These are phyloP conservation scores for Parafenestella ontariensis DNA, from an alignment of 2,329 filamentous ascomycete genomes.

Conservation along the genomic window DNA sequence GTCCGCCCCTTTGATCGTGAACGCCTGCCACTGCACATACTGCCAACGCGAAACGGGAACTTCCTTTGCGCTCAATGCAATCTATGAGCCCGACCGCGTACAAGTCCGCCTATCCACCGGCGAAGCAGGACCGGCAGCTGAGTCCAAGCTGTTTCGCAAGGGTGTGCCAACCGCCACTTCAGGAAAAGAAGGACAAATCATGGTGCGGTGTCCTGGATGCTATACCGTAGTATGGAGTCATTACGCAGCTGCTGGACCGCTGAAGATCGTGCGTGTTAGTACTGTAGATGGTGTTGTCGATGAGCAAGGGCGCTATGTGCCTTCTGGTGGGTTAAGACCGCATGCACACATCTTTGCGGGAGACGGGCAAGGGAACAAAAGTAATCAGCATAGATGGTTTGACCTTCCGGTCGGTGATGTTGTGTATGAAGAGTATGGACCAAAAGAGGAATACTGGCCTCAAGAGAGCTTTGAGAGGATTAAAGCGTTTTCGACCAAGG, in stretches of 20 bases:
- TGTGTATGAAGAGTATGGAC: slow-evolving; percentile 33
- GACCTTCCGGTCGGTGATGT: slow-evolving; percentile 34
- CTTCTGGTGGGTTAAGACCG: slow-evolving; percentile 44
- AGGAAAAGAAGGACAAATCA: slow-evolving; percentile 43
- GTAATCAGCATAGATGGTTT: slow-evolving; percentile 45
- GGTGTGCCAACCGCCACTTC: background rate
- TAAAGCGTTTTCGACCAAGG: background rate
- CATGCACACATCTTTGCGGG: slow-evolving; percentile 54
- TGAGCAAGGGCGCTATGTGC: slow-evolving; percentile 25
- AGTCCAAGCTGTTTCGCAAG: slow-evolving; percentile 48
- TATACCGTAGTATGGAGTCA: slow-evolving; percentile 51
- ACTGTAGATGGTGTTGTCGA: slow-evolving; percentile 50
- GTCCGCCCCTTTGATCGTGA: slow-evolving; percentile 33
- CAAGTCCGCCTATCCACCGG: slow-evolving; percentile 27
- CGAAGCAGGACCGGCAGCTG: slow-evolving; percentile 16
- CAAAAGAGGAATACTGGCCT: slow-evolving; percentile 3
- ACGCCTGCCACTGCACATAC: slow-evolving; percentile 57
- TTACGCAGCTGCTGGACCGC: slow-evolving; percentile 45
- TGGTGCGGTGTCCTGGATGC: slow-evolving; percentile 55
- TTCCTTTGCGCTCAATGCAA: slow-evolving; percentile 49
- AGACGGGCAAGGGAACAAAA: slow-evolving; percentile 29
- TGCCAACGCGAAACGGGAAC: slow-evolving; percentile 56
- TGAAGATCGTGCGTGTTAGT: slow-evolving; percentile 52
- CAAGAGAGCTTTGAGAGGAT: slow-evolving; percentile 5
- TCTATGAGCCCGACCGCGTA: slow-evolving; percentile 51